These are phyloP conservation scores for Ploettnerulaceae sp. DNA, from an alignment of 2,329 filamentous ascomycete species.

Conservation along the genomic window DNA sequence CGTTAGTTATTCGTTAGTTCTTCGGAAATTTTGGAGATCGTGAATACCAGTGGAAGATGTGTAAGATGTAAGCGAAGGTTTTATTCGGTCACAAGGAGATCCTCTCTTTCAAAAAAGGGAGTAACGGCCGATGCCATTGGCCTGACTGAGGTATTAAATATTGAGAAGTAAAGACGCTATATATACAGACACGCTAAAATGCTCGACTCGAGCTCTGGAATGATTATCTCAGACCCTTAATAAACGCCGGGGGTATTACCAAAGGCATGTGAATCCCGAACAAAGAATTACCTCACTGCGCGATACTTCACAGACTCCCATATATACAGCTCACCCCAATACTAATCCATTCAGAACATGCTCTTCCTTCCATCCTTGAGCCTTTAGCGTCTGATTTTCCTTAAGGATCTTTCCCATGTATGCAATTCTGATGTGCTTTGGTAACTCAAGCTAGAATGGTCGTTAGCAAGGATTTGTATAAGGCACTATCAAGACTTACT, in stretches of 20 bases:
- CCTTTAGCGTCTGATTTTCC: constrained; percentile 58
- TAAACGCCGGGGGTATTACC: constrained; percentile 17
- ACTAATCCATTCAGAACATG: constrained; percentile 76
- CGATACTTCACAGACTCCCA: neutral
- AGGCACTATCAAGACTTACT: constrained; percentile 43
- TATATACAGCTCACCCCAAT: constrained; percentile 18
- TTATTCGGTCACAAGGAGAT: too few relatives aligned
- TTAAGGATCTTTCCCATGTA: constrained; percentile 79
- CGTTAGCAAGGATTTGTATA: neutral
- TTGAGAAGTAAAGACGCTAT: constrained; percentile 2
- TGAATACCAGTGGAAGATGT: too few relatives aligned
- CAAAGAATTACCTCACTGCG: neutral
- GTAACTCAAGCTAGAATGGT: constrained; percentile 44
- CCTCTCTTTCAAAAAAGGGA: too few relatives aligned
- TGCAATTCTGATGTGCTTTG: constrained; percentile 62
- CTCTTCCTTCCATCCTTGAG: constrained; percentile 71
- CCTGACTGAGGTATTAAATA: constrained; percentile 6
- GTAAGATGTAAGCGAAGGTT: too few relatives aligned
- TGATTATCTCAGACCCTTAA: neutral
- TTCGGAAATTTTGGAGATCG: too few relatives aligned
- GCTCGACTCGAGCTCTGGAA: constrained; percentile 8
- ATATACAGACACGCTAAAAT: constrained; percentile 16
- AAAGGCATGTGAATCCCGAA: neutral
- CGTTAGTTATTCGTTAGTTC: too few relatives aligned
- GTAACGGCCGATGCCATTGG: neutral